phyloP scores from a whole-genome alignment of 352 stramenopile species.

The Globisporangium middletonii region DNA sequence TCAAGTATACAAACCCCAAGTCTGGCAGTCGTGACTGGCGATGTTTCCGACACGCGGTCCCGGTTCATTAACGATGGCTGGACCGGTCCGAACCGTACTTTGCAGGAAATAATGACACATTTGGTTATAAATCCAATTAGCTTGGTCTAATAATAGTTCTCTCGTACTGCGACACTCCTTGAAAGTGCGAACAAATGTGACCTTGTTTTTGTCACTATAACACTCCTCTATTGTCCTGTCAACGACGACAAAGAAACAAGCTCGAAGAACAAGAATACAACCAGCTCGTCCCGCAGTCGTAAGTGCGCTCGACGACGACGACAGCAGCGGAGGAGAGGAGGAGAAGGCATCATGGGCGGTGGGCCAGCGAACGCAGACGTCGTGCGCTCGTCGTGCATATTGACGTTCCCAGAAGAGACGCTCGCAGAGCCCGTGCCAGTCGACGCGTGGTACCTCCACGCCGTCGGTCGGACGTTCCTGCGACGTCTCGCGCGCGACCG shows the following conservation, averaged over 20 bases:
- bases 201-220: too few relatives aligned
- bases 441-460: constrained; percentile 78
- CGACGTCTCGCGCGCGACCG: constrained; percentile 64
- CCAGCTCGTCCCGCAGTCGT: too few relatives aligned
- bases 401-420: constrained; percentile 74
- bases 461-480: constrained; percentile 64
- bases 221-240: too few relatives aligned
- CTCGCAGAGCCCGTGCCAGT: constrained; percentile 71
- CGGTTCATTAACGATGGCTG: not conserved
- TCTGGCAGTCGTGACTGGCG: constrained; percentile 10
- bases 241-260: too few relatives aligned
- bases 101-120: too few relatives aligned
- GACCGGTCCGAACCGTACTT: not conserved
- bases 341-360: constrained; percentile 44
- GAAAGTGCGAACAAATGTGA: too few relatives aligned
- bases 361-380: constrained; percentile 61
- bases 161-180: too few relatives aligned
- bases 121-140: too few relatives aligned
- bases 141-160: too few relatives aligned
- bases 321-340: not conserved
- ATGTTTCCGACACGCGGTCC: not conserved
- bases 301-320: not conserved
- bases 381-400: constrained; percentile 73
- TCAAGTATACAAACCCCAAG: constrained; percentile 53
- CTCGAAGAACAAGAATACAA: too few relatives aligned